phyloP scores from a whole-genome alignment of 768 basidiomycete species.

The Suillus occidentalis region DNA sequence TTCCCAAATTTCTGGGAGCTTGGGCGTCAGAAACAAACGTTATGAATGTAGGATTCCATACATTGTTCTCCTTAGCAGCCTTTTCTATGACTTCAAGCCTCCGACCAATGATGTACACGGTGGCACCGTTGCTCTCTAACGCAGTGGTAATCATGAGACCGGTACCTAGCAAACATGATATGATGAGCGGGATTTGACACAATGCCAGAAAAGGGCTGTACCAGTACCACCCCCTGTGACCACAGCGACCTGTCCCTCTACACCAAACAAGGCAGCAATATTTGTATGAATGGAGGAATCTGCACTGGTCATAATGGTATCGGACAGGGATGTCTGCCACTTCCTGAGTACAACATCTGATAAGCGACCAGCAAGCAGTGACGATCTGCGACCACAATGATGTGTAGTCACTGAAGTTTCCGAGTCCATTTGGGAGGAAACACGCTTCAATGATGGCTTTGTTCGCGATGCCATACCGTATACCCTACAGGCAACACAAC shows the following conservation, averaged over 20 bases:
- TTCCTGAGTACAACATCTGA: constrained; percentile 51
- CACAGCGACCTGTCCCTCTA: constrained; percentile 65
- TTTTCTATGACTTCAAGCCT: constrained; percentile 57
- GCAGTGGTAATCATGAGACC: constrained; percentile 79
- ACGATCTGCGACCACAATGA: background rate
- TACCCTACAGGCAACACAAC: too few relatives aligned
- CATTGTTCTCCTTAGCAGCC: constrained; percentile 61
- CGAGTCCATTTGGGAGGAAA: constrained; percentile 14
- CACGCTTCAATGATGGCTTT: too few relatives aligned
- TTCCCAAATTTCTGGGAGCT: constrained; percentile 54
- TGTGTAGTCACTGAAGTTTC: constrained; percentile 32
- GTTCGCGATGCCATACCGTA: too few relatives aligned
- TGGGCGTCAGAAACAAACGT: constrained; percentile 17
- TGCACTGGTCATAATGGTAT: background rate
- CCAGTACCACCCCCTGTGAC: constrained; percentile 78
- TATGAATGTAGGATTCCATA: constrained; percentile 31
- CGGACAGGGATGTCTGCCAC: constrained; percentile 30
- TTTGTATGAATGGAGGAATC: constrained; percentile 16
- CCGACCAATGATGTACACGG: constrained; percentile 77
- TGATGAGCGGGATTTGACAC: constrained; percentile 4
- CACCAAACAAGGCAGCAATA: constrained; percentile 53
- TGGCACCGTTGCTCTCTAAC: constrained; percentile 78
- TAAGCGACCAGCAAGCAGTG: constrained; percentile 52
- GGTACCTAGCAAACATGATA: constrained; percentile 50
- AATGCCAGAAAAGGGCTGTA: constrained; percentile 27